Percentiles rank a stretch among this genome's conserved stretches.
Evolutionary conservation across 345 rosid genomes (phyloP).

Genomic region (Raphanus sativus): DNA sequence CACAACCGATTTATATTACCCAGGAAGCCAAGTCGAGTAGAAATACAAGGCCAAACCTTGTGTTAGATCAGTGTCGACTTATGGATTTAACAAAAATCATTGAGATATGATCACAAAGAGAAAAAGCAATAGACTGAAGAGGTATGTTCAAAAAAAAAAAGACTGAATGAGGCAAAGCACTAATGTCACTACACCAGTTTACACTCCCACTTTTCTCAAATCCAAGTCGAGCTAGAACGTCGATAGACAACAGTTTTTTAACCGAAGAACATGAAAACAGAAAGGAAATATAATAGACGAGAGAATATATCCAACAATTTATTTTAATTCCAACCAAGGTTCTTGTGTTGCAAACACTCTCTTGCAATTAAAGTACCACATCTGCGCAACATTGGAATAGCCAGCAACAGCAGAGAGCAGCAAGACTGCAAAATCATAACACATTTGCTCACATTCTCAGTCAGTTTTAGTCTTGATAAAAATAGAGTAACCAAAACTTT

Average conservation of each 20-base stretch:
- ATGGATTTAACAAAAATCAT: neutral
- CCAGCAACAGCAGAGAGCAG: slow-evolving; percentile 46
- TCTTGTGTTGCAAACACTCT: neutral
- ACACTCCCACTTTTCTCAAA: slow-evolving; percentile 31
- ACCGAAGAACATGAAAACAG: slow-evolving; percentile 11
- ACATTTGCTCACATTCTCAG: neutral
- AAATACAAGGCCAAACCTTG: no score
- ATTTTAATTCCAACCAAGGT: slow-evolving; percentile 1
- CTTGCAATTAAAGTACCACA: slow-evolving; percentile 2
- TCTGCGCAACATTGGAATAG: slow-evolving; percentile 35
- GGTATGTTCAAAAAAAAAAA: no score
- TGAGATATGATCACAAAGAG: neutral
- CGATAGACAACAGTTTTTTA: neutral
- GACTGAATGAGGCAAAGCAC: neutral
- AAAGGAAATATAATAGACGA: slow-evolving; percentile 13
- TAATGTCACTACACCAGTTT: slow-evolving; percentile 18
- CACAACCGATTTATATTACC: no score
- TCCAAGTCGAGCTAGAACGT: slow-evolving; percentile 9
- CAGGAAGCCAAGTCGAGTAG: no score
- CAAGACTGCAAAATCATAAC: slow-evolving; percentile 43
- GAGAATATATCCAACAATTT: neutral
- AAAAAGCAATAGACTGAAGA: neutral
- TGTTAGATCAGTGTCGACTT: neutral
- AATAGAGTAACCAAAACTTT: neutral
- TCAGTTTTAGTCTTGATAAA: neutral